These are phyloP conservation scores for Podaxis sp. DNA, from an alignment of 768 basidiomycete species.

Conservation along the genomic window DNA sequence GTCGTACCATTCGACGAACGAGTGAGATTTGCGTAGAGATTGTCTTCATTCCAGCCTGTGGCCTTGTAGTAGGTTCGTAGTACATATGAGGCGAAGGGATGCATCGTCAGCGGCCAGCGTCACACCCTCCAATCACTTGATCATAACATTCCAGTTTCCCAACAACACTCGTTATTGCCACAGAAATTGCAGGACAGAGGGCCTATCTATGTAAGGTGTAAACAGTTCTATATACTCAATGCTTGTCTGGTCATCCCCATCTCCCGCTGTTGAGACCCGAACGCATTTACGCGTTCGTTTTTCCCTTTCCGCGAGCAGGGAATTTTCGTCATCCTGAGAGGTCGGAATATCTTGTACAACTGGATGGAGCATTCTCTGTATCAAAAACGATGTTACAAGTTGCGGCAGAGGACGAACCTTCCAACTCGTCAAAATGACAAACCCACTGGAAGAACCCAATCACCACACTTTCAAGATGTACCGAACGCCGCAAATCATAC, in stretches of 20 bases:
- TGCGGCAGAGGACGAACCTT: not conserved
- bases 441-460: not conserved
- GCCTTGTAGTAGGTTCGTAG: slow-evolving; percentile 84
- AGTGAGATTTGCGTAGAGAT: slow-evolving; percentile 85
- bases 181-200: not conserved
- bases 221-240: slow-evolving; percentile 1
- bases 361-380: not conserved
- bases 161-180: not conserved
- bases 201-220: not conserved
- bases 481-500: not conserved
- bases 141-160: not conserved
- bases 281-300: not conserved
- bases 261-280: not conserved
- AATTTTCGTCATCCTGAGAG: not conserved
- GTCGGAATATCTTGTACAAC: not conserved
- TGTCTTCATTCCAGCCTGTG: slow-evolving; percentile 98
- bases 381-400: not conserved
- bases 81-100: slow-evolving; percentile 85
- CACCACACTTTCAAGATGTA: not conserved
- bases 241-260: not conserved
- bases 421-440: not conserved
- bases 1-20: slow-evolving; percentile 78
- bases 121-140: not conserved
- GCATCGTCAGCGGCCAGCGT: slow-evolving; percentile 41
- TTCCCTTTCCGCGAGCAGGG: not conserved